Conservation (phyloP, 306 rosid species). For the Casuarina equisetifolia region DNA sequence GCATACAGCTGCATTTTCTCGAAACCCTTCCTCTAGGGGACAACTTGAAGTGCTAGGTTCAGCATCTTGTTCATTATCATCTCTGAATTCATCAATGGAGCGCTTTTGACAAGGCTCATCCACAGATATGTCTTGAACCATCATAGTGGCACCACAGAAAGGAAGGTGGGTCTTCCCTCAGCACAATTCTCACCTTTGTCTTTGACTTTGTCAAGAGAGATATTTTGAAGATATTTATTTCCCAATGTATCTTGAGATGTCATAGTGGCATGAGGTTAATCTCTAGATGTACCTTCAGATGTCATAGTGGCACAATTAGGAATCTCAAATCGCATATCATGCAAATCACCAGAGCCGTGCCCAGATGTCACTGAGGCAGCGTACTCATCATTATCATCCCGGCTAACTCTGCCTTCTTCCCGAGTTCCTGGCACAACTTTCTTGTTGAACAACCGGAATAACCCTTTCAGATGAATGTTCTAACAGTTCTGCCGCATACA, state of each 20-base stretch:
- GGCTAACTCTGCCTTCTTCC: conserved; percentile 22
- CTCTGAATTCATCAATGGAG: conserved; percentile 16
- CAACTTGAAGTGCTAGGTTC: conserved; percentile 24
- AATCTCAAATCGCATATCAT: conserved; percentile 27
- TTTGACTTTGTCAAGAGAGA: conserved; percentile 16
- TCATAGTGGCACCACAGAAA: background rate
- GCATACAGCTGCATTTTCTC: conserved; percentile 12
- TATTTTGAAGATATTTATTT: conserved; percentile 19
- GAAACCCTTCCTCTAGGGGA: conserved; percentile 19
- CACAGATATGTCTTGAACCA: background rate
- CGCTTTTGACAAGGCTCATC: conserved; percentile 10
- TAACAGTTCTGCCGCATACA: conserved; percentile 24
- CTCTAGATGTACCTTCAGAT: conserved; percentile 14
- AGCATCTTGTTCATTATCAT: conserved; percentile 6
- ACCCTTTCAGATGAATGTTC: conserved; percentile 38
- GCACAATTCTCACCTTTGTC: conserved; percentile 12
- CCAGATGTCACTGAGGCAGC: conserved; percentile 30
- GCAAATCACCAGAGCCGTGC: conserved; percentile 18
- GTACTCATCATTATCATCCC: conserved; percentile 30
- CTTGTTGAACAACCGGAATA: conserved; percentile 18
- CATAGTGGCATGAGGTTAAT: conserved; percentile 16
- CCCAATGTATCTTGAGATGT: conserved; percentile 15
- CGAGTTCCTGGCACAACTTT: conserved; percentile 24
- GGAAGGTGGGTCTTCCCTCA: conserved; percentile 29
- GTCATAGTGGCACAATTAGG: conserved; percentile 18